Evolutionary conservation across 495 filamentous ascomycete species (phyloP).

Genomic region (Chaetomium tenue): DNA sequence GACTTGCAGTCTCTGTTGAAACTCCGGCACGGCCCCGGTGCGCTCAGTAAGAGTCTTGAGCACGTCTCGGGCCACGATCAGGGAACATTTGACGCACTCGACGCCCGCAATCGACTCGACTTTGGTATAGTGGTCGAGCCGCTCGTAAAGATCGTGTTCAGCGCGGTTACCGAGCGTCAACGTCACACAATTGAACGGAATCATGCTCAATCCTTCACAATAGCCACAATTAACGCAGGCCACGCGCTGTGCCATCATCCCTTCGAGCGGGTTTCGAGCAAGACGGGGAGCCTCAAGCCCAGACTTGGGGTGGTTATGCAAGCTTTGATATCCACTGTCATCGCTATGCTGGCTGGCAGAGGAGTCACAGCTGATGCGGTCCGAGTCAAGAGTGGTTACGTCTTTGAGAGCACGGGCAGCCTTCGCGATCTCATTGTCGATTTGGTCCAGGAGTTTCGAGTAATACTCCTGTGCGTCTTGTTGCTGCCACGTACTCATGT

Average conservation of each 20-base stretch:
- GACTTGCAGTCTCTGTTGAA: constrained; percentile 54
- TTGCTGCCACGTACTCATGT: constrained; percentile 90
- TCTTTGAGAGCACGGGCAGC: constrained; percentile 44
- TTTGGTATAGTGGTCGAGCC: constrained; percentile 78
- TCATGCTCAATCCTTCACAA: constrained; percentile 81
- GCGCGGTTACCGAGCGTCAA: constrained; percentile 63
- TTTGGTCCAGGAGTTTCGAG: constrained; percentile 79
- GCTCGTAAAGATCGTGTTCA: constrained; percentile 67
- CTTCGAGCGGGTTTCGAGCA: constrained; percentile 69
- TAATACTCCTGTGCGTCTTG: constrained; percentile 99
- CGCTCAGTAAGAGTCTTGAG: constrained; percentile 42
- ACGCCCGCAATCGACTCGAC: constrained; percentile 84
- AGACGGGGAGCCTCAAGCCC: constrained; percentile 23
- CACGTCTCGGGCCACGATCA: constrained; percentile 50
- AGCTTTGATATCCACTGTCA: constrained; percentile 50
- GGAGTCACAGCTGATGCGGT: constrained; percentile 36
- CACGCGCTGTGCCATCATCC: constrained; percentile 83
- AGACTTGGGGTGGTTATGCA: constrained; percentile 29
- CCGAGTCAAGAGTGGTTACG: constrained; percentile 35
- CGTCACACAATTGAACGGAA: constrained; percentile 92
- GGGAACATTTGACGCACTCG: constrained; percentile 87
- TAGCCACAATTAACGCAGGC: constrained; percentile 83
- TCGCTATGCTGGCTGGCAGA: constrained; percentile 46
- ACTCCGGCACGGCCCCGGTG: constrained; percentile 25
- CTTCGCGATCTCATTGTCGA: constrained; percentile 72